phyloP scores from a whole-genome alignment of 805 yeast species.

The Suhomyces canberraensis region DNA sequence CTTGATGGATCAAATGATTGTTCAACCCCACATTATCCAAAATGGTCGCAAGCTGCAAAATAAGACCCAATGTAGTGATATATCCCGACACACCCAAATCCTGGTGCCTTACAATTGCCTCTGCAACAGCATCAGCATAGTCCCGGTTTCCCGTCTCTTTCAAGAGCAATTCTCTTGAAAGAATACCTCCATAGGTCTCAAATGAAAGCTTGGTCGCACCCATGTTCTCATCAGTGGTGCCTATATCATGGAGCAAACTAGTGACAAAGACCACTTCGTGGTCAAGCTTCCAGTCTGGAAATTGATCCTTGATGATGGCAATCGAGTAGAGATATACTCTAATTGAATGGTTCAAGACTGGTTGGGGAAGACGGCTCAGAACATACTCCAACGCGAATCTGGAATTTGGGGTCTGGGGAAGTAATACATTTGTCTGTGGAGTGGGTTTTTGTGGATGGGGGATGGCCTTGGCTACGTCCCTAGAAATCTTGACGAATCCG shows the following conservation, averaged over 20 bases:
- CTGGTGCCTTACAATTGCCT: slow-evolving; percentile 35
- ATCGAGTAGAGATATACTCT: slow-evolving; percentile 28
- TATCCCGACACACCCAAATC: slow-evolving; percentile 31
- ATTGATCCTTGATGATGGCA: slow-evolving; percentile 30
- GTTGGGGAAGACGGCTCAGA: slow-evolving; percentile 16
- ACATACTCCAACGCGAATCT: slow-evolving; percentile 21
- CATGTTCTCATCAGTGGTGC: slow-evolving; percentile 32
- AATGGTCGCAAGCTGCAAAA: slow-evolving; percentile 31
- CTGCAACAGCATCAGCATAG: slow-evolving; percentile 33
- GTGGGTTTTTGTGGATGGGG: slow-evolving; percentile 23
- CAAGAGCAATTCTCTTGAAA: slow-evolving; percentile 24
- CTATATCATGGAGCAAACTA: slow-evolving; percentile 32
- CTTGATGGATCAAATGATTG: slow-evolving; percentile 23
- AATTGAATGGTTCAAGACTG: slow-evolving; percentile 27
- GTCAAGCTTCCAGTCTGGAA: slow-evolving; percentile 30
- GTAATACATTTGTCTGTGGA: slow-evolving; percentile 14
- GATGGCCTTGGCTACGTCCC: slow-evolving; percentile 24
- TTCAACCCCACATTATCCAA: slow-evolving; percentile 32
- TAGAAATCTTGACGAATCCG: slow-evolving; percentile 29
- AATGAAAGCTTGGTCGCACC: slow-evolving; percentile 31
- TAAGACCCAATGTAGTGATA: slow-evolving; percentile 31
- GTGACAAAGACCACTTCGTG: slow-evolving; percentile 27
- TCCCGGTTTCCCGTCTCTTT: slow-evolving; percentile 19
- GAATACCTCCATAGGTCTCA: slow-evolving; percentile 32
- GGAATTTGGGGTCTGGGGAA: slow-evolving; percentile 20